phyloP scores from a whole-genome alignment of 805 yeast genomes.

The Yamadazyma nakazawae region DNA sequence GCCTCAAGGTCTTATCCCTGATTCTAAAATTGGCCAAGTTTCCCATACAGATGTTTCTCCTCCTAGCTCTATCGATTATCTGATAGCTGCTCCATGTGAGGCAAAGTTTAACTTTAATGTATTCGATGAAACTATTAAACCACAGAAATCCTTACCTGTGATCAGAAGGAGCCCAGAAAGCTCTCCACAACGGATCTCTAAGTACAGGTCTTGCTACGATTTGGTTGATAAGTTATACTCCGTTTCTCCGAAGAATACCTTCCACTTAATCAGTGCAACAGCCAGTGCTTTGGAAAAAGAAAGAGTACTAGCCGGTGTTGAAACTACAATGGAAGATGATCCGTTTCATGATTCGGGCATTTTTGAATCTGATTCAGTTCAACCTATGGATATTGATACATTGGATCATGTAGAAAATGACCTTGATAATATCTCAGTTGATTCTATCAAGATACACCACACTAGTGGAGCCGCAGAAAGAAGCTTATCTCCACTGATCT shows the following conservation, averaged over 20 bases:
- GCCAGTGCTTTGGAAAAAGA: constrained; percentile 19
- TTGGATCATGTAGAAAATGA: constrained; percentile 1
- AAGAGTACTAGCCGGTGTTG: constrained; percentile 1
- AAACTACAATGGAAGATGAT: not conserved
- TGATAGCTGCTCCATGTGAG: not conserved
- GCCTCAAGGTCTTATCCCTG: not conserved
- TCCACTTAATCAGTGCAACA: constrained; percentile 27
- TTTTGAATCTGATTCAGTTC: not conserved
- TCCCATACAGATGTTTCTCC: not conserved
- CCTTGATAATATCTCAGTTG: constrained; percentile 9
- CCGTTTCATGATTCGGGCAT: not conserved
- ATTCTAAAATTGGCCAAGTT: not conserved
- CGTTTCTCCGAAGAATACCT: constrained; percentile 40
- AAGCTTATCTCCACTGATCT: not conserved
- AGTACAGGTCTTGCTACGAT: constrained; percentile 20
- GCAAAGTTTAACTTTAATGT: constrained; percentile 3
- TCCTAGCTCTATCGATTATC: not conserved
- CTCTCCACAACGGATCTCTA: constrained; percentile 8
- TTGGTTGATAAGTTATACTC: constrained; percentile 37
- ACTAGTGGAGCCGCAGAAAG: constrained; percentile 29
- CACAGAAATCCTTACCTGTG: constrained; percentile 3
- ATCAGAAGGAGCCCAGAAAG: constrained; percentile 1
- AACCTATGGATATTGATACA: not conserved
- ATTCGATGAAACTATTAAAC: constrained; percentile 3
- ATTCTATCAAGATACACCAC: constrained; percentile 14